Base-by-base conservation (phyloP, 2,329 filamentous ascomycete species). In the Fusarium siculi region DNA sequence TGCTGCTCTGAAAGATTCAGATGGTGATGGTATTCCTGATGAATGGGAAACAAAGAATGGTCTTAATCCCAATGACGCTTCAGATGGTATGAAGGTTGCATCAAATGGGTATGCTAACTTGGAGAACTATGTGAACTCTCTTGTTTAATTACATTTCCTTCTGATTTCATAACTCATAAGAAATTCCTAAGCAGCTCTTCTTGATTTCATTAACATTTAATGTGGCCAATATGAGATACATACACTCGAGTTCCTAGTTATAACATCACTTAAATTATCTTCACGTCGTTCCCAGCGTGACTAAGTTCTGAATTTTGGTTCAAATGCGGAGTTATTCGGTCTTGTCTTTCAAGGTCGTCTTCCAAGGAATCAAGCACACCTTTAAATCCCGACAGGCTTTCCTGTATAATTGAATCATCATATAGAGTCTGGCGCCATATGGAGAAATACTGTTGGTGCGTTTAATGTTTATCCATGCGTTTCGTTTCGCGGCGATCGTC, bases 1-100 rank as follows among this genome's bases (percentile, higher is more conserved):
- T 14, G 79, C 77, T 2, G 79, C 79, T 39, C 81, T 81, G 47
- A 78, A 77, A 23, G 86, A 88, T 69, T 79, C 82, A 0, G 86
- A 88, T 73, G 83, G 82, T 1, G 86, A 87, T 66, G 85, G 86
- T 2, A 87, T 87, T 49, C 85, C 85, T 7, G 86, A 88, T 76
- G 82, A 81, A 30, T 86, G 83, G 72, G 86, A 88, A 75, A 77
- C 73, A 30, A 80, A 81, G 14, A 82, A 87, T 60, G 84, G 85
- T 1, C 70, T 85, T 32, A 68, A 85, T 61, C 78, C 81, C 10
- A 80, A 81, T 10, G 80, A 84, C 42, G 79, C 78, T 30, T 78
- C 80, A 23, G 84, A 86, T 57, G 82, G 81, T 9, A 84, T 85
- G 81, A 74, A 74, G 66, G 83, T 83, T 55, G 79, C 81, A 18